A percentile compares a stretch with the other conserved stretches of the same genome.
Evolutionary conservation across 768 basidiomycete genomes (phyloP).

Genomic region (Polyporus arcularius): DNA sequence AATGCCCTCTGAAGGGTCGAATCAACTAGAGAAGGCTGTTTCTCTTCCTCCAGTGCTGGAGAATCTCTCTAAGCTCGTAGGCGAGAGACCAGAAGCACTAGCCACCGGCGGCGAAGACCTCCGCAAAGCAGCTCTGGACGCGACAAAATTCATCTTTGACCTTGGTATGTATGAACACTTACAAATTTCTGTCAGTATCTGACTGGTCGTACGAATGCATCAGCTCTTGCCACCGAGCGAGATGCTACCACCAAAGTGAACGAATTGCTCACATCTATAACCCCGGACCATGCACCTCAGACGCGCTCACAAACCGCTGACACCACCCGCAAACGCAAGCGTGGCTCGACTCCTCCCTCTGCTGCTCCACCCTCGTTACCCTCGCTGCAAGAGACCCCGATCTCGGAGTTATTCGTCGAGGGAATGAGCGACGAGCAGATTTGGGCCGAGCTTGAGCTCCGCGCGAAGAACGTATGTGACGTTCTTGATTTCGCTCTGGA

Average conservation of each 20-base stretch:
- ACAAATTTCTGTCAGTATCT: neutral
- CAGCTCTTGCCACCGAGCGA: conserved; percentile 70
- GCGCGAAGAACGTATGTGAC: conserved; percentile 67
- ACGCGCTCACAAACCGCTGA: conserved; percentile 67
- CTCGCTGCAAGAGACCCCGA: conserved; percentile 61
- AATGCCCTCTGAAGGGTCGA: neutral
- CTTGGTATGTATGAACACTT: conserved; percentile 49
- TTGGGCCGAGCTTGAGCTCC: conserved; percentile 92
- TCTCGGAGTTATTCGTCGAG: conserved; percentile 72
- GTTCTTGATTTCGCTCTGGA: conserved; percentile 68
- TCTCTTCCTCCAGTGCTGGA: conserved; percentile 44
- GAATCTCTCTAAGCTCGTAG: conserved; percentile 55
- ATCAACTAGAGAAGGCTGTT: conserved; percentile 4
- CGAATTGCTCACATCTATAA: conserved; percentile 66
- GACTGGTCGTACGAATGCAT: conserved; percentile 4
- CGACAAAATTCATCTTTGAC: conserved; percentile 78
- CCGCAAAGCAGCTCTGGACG: conserved; percentile 57
- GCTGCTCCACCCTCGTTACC: conserved; percentile 26
- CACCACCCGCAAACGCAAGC: conserved; percentile 43
- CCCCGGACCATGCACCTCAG: conserved; percentile 67
- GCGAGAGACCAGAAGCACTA: conserved; percentile 54
- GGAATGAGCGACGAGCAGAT: conserved; percentile 85
- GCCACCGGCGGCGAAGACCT: conserved; percentile 56
- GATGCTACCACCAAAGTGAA: conserved; percentile 64
- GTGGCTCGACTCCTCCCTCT: conserved; percentile 33